phyloP scores from a whole-genome alignment of 192 early-diverging fungal genomes.

The Gonapodya prolifera region DNA sequence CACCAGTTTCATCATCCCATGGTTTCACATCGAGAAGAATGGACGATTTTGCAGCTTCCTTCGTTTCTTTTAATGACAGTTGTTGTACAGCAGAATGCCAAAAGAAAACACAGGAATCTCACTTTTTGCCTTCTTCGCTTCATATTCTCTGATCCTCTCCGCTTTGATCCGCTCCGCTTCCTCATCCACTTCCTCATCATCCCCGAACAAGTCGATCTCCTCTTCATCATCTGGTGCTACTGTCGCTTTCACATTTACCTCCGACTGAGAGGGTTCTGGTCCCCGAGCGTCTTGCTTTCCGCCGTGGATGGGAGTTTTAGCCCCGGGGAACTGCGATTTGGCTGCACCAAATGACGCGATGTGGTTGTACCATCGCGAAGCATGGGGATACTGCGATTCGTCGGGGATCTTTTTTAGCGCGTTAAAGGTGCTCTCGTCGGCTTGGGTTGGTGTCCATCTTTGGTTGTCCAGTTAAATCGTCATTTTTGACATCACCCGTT shows the following conservation, averaged over 20 bases:
- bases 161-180: constrained; percentile 80
- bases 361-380: constrained; percentile 93
- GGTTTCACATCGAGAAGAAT: constrained; percentile 91
- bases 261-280: not conserved
- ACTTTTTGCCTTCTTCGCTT: constrained; percentile 72
- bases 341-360: constrained; percentile 37
- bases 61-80: constrained; percentile 32
- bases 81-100: not conserved
- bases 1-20: constrained; percentile 96
- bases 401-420: constrained; percentile 58
- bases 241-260: constrained; percentile 5
- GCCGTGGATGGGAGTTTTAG: constrained; percentile 13
- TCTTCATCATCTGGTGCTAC: constrained; percentile 60
- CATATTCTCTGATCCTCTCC: constrained; percentile 80
- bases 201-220: constrained; percentile 83
- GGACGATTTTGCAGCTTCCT: constrained; percentile 80
- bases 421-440: constrained; percentile 79
- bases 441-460: constrained; percentile 47
- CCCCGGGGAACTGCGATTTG: constrained; percentile 22
- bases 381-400: constrained; percentile 64
- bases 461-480: too few species aligned
- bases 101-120: not conserved
- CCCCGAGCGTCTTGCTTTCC: not conserved
- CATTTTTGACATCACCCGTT: too few species aligned
- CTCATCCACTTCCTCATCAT: constrained; percentile 78